phyloP scores from a whole-genome alignment of 2,329 filamentous ascomycete genomes.

The Talaromyces sp. region DNA sequence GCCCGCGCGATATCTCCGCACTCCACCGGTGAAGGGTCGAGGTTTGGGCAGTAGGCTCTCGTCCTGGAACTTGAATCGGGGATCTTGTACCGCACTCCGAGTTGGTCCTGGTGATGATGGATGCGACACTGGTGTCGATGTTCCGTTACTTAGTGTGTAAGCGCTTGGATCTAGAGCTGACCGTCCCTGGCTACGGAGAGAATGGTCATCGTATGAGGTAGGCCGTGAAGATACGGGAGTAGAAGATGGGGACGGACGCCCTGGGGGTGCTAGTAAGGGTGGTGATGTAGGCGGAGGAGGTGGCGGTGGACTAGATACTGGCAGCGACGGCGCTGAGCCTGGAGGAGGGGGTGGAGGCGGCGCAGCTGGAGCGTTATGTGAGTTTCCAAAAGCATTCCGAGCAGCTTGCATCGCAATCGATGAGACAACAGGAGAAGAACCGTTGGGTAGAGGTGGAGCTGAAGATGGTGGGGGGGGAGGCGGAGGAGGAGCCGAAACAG shows the following conservation, averaged over 20 bases:
- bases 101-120: slow-evolving; percentile 34
- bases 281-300: slow-evolving; percentile 45
- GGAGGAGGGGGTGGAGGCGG: slow-evolving; percentile 33
- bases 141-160: slow-evolving; percentile 69
- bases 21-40: slow-evolving; percentile 69
- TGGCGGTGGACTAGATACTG: slow-evolving; percentile 46
- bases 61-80: slow-evolving; percentile 80
- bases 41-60: slow-evolving; percentile 81
- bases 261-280: slow-evolving; percentile 41
- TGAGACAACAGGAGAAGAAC: slow-evolving; percentile 37
- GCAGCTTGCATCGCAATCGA: slow-evolving; percentile 59
- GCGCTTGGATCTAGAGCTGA: slow-evolving; percentile 70
- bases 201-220: slow-evolving; percentile 24
- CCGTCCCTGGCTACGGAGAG: slow-evolving; percentile 47
- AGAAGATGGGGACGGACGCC: slow-evolving; percentile 42
- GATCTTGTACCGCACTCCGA: slow-evolving; percentile 63
- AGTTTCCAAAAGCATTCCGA: slow-evolving; percentile 53
- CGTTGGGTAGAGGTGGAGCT: slow-evolving; percentile 37
- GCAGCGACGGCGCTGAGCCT: slow-evolving; percentile 45
- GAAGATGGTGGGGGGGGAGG: slow-evolving; percentile 40
- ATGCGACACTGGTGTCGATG: slow-evolving; percentile 28
- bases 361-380: slow-evolving; percentile 41
- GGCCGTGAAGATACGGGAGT: slow-evolving; percentile 36
- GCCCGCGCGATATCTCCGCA: slow-evolving; percentile 80
- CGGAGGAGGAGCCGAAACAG: slow-evolving; percentile 37